Percentiles rank a stretch among this genome's conserved stretches.
Evolutionary conservation across 768 basidiomycete species (phyloP).

Genomic region (Mycena floridula): DNA sequence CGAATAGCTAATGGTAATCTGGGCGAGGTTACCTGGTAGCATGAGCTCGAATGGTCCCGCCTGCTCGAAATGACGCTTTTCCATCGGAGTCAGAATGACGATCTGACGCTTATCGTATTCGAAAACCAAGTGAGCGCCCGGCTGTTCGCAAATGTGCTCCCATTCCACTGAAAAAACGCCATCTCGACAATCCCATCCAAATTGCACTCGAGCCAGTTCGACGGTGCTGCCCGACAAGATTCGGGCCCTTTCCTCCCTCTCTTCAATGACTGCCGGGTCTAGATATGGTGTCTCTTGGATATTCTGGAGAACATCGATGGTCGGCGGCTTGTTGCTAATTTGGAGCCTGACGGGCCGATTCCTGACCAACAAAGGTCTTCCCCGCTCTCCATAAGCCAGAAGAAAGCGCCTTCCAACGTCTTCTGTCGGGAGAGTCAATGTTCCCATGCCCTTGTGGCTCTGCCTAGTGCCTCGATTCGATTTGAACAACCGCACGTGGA

Average conservation of each 20-base stretch:
- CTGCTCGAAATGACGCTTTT: too few relatives aligned
- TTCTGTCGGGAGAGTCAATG: conserved; percentile 39
- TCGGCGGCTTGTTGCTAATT: conserved; percentile 19
- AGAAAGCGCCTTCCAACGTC: conserved; percentile 38
- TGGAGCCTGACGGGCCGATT: conserved; percentile 27
- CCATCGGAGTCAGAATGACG: too few relatives aligned
- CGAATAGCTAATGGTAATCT: conserved; percentile 34
- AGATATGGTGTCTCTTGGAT: conserved; percentile 33
- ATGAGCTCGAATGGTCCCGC: too few relatives aligned
- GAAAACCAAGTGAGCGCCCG: too few relatives aligned
- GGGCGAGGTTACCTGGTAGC: conserved; percentile 1
- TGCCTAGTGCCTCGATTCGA: conserved; percentile 19
- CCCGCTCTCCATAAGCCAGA: conserved; percentile 26
- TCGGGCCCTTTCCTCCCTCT: conserved; percentile 23
- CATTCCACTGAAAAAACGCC: conserved; percentile 52
- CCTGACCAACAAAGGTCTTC: conserved; percentile 19
- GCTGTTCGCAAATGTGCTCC: conserved; percentile 29
- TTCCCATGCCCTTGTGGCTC: conserved; percentile 35
- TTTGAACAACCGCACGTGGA: conserved; percentile 44
- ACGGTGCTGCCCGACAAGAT: conserved; percentile 24
- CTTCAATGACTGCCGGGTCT: conserved; percentile 30
- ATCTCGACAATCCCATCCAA: conserved; percentile 61
- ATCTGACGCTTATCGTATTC: too few relatives aligned
- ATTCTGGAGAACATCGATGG: conserved; percentile 30
- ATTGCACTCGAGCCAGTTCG: conserved; percentile 38